Evolutionary conservation across 192 early-diverging fungal species (phyloP).

Genomic region (Kickxella alabastrina): DNA sequence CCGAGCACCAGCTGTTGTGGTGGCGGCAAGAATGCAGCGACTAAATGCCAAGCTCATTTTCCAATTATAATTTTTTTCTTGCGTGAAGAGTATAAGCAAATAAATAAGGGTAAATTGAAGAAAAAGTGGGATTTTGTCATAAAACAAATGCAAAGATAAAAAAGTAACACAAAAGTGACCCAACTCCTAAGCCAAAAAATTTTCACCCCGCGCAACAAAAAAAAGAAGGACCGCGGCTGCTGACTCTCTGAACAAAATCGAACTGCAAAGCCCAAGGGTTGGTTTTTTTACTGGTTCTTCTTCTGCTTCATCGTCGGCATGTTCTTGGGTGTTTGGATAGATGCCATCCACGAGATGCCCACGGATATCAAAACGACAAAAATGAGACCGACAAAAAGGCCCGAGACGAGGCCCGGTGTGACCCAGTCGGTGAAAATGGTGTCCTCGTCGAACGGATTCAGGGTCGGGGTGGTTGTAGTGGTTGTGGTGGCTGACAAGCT

Average conservation of each 20-base stretch:
- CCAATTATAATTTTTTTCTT: too few species aligned
- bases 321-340: constrained; percentile 45
- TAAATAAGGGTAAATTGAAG: neutral
- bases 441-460: constrained; percentile 36
- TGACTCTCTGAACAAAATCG: too few species aligned
- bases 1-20: neutral
- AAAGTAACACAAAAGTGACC: neutral
- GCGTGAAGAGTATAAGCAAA: too few species aligned
- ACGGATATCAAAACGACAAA: constrained; percentile 38
- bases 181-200: too few species aligned
- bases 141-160: neutral
- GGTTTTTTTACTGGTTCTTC: constrained; percentile 23
- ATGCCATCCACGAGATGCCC: constrained; percentile 45
- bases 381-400: constrained; percentile 26
- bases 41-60: constrained; percentile 1
- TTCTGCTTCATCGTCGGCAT: constrained; percentile 47
- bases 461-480: constrained; percentile 9
- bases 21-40: neutral
- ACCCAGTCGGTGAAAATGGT: constrained; percentile 51
- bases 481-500: constrained; percentile 13
- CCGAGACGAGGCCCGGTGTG: constrained; percentile 47
- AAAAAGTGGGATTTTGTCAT: too few species aligned
- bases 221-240: too few species aligned
- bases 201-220: too few species aligned
- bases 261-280: neutral